phyloP scores from a whole-genome alignment of 1,284 basidiomycete species.

The Ceratobasidium sp. region DNA sequence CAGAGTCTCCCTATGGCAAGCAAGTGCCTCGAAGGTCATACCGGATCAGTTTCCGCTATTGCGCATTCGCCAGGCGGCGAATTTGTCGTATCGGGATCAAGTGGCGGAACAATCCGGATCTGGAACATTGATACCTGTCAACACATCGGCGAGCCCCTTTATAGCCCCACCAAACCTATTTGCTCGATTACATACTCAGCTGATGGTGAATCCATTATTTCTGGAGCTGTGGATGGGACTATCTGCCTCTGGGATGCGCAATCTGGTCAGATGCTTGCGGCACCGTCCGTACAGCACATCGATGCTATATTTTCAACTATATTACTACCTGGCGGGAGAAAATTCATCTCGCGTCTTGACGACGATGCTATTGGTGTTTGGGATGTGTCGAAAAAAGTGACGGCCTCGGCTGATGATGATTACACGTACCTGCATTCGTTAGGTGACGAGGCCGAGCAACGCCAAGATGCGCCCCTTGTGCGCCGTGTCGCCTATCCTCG shows the following conservation, averaged over 20 bases:
- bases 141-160: neutral
- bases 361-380: neutral
- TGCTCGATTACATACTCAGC: conserved; percentile 34
- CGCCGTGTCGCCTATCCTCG: too few species aligned
- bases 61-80: conserved; percentile 11
- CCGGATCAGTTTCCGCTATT: neutral
- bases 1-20: neutral
- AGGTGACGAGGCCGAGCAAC: too few species aligned
- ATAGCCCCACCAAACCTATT: neutral
- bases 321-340: neutral
- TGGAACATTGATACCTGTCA: conserved; percentile 19
- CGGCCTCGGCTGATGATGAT: too few species aligned
- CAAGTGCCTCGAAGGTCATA: conserved; percentile 8
- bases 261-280: neutral
- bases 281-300: neutral
- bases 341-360: neutral
- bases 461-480: too few species aligned
- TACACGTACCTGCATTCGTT: too few species aligned
- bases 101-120: conserved; percentile 19
- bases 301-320: neutral
- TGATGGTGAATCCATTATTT: conserved; percentile 34
- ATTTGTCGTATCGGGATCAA: conserved; percentile 19
- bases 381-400: too few species aligned
- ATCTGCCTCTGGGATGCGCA: neutral
- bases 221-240: conserved; percentile 15